Base-by-base conservation (phyloP, 345 rosid species). In the Eucalyptus pauciflora region DNA sequence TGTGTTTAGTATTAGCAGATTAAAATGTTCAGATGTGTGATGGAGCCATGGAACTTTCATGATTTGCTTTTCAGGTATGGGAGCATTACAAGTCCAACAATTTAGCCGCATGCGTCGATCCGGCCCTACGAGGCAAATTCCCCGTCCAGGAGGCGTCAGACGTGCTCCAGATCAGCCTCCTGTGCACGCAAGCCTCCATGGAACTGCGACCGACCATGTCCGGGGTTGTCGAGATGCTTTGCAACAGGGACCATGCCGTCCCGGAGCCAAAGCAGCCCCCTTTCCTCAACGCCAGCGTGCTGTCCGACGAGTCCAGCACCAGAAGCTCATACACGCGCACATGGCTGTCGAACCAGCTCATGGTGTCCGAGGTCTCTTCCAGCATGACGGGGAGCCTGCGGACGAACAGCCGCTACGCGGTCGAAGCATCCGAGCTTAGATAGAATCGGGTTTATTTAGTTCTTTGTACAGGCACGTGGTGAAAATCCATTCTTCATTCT, bases 221-320 rank as follows among this genome's bases (percentile, higher is more conserved):
- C 9, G 89, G 90, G 89, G 94, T 95, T 52, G 92, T 95, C 50
- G 86, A 88, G 86, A 94, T 95, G 96, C 93, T 96, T 17, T 91
- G 89, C 46, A 31, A 91, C 10, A 80, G 25, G 45, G 92, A 94
- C 67, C 69, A 62, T 56, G 88, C 64, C 52, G 89, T 94, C 50
- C 96, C 96, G 9, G 27, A 87, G 4, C 98, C 98, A 20, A 92
- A 90, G 85, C 97, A 97, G 81, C 97, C 99, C 88, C 99, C 98
- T 14, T 97, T 97, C 91, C 89, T 97, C 90, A 94, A 94, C 92
- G 93, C 97, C 56, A 94, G 95, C 89, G 93, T 94, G 90, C 91
- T 95, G 62, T 91, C 93, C 58, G 93, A 51, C 87, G 90, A 89
- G 31, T 62, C 71, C 45, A 88, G 91, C 37, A 52, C 90, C 64